Evolutionary conservation across 2,329 filamentous ascomycete genomes (phyloP), one percentile per base, ranked within the genome.

Genomic region (Chaetothyriales sp.): DNA sequence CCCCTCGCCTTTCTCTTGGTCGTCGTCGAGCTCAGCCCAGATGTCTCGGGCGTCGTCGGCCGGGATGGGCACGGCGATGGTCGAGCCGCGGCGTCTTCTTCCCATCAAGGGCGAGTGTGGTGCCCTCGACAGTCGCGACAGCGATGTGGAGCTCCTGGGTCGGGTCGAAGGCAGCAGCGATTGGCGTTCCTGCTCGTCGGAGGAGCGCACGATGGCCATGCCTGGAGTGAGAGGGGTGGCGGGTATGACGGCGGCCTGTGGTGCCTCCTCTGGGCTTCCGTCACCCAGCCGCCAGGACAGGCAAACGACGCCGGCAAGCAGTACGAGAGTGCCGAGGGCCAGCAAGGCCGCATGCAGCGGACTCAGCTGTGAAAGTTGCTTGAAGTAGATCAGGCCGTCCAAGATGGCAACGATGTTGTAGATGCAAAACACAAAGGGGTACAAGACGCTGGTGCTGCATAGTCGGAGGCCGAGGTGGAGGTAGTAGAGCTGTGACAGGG

Each of bases 321-420:
- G 75, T 50, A 98, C 85, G 29, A 82, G 75, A 0, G 90, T 97
- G 9, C 92, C 92, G 1, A 98, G 68, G 0, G 89, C 80, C 56
- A 97, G 94, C 53, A 76, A 64, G 9, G 66, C 65, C 15, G 86
- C 90, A 63, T 87, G 83, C 2, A 92, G 69, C 0, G 81, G 75
- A 15, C 83, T 81, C 56, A 98, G 80, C 51, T 86, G 77, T 58
- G 88, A 83, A 50, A 84, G 85, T 69, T 98, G 92, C 61, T 85
- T 78, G 71, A 97, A 98, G 70, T 97, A 98, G 62, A 98, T 95
- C 60, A 98, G 76, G 29, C 92, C 92, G 69, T 98, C 92, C 60
- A 97, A 74, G 60, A 98, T 98, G 59, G 92, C 92, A 64, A 97
- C 89, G 63, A 98, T 95, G 74, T 98, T 98, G 76, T 97, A 98